Percentiles rank a stretch among this genome's conserved stretches.
Evolutionary conservation across 164 flowering plant genomes (phyloP).

Genomic region (Euptelea pleiosperma): DNA sequence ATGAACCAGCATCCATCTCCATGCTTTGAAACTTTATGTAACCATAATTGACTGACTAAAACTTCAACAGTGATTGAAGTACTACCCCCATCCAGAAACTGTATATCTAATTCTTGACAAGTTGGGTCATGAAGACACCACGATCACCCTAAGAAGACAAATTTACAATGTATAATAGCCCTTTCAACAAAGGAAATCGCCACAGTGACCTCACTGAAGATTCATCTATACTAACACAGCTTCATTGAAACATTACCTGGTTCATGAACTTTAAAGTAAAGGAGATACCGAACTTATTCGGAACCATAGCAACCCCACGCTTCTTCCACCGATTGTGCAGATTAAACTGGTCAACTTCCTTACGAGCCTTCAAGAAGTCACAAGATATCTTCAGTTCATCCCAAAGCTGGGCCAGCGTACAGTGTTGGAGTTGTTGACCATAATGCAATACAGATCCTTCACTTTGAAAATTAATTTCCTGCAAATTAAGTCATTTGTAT

Average conservation of each 20-base stretch:
- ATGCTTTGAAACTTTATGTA: no score
- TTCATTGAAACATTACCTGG: constrained; percentile 53
- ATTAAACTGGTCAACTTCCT: constrained; percentile 66
- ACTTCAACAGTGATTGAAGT: no score
- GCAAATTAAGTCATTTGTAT: constrained; percentile 3
- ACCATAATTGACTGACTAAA: no score
- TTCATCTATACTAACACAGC: neutral
- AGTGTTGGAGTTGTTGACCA: constrained; percentile 69
- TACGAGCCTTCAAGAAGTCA: constrained; percentile 47
- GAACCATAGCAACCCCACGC: constrained; percentile 92
- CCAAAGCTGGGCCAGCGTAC: constrained; percentile 68
- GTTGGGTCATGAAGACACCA: neutral
- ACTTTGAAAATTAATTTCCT: constrained; percentile 90
- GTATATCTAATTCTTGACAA: neutral
- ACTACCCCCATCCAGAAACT: no score
- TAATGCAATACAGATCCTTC: constrained; percentile 81
- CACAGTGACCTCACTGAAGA: neutral
- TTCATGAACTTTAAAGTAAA: constrained; percentile 87
- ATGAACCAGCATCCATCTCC: no score
- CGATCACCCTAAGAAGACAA: neutral
- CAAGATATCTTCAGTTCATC: constrained; percentile 69
- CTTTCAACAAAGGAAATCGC: neutral
- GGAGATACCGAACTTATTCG: constrained; percentile 93
- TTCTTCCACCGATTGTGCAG: constrained; percentile 83
- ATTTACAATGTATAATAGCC: neutral